A percentile compares a stretch with the other conserved stretches of the same genome.
These are phyloP conservation scores for Clavispora phyllophila DNA, from an alignment of 805 yeast species.

Conservation along the genomic window DNA sequence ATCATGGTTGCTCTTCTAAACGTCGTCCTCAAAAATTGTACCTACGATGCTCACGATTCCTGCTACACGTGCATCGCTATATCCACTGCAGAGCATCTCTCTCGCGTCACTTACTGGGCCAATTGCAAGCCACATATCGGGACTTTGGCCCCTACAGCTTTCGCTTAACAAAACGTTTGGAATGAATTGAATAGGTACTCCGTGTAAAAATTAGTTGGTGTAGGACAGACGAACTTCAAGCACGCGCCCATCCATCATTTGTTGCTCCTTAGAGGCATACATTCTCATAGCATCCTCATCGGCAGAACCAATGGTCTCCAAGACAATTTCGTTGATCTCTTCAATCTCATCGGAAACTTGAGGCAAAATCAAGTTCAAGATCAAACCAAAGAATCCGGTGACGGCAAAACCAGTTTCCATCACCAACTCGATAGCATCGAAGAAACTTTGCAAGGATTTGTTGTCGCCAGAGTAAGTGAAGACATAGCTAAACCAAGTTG, in stretches of 20 bases:
- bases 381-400: slow-evolving; percentile 14
- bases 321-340: slow-evolving; percentile 16
- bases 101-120: no score
- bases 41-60: no score
- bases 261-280: slow-evolving; percentile 13
- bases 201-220: neutral
- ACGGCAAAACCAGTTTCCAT: slow-evolving; percentile 17
- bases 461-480: slow-evolving; percentile 14
- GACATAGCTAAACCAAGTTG: slow-evolving; percentile 13
- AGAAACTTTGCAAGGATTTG: slow-evolving; percentile 11
- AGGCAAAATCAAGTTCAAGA: slow-evolving; percentile 16
- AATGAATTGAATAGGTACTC: neutral
- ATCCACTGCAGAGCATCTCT: no score
- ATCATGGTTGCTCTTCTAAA: no score
- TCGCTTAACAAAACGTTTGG: neutral
- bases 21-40: no score
- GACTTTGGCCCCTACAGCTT: no score
- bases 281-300: slow-evolving; percentile 13
- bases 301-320: slow-evolving; percentile 16
- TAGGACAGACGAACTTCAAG: neutral
- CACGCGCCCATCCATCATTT: neutral
- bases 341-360: slow-evolving; percentile 15
- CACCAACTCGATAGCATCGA: slow-evolving; percentile 15
- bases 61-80: no score
- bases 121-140: no score